Evolutionary conservation across 2,329 filamentous ascomycete genomes (phyloP), one percentile per base, ranked within the genome.

Genomic region (Sphaerostilbella broomeana): DNA sequence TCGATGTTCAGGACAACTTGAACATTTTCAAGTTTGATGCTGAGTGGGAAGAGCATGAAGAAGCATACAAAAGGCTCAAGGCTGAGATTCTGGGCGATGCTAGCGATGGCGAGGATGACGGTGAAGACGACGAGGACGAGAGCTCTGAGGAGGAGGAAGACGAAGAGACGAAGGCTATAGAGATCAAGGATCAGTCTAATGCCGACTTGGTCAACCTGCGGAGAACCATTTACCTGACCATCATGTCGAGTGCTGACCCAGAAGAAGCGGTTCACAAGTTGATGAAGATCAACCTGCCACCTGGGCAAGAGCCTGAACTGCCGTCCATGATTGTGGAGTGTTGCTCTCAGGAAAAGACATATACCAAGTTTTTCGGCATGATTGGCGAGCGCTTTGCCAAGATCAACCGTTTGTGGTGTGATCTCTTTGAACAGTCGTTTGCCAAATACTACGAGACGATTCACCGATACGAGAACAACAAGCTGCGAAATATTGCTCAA

Each of bases 171-270:
- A 84, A 84, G 57, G 84, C 84, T 15, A 73, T 97, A 62, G 92
- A 98, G 60, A 94, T 98, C 68, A 95, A 97, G 64, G 92, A 98
- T 56, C 88, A 95, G 66, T 94, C 84, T 47, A 98, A 98, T 55
- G 89, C 89, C 0, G 89, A 98, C 60, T 74, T 98, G 11, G 87
- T 97, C 58, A 94, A 94, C 57, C 70, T 98, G 35, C 84, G 92
- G 44, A 79, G 88, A 54, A 95, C 86, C 6, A 98, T 97, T 52
- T 98, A 98, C 62, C 73, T 98, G 46, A 98, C 90, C 9, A 94
- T 98, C 60, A 94, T 94, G 86, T 94, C 86, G 26, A 92, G 86
- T 54, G 86, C 92, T 50, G 87, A 94, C 43, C 94, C 94, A 40
- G 92, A 98, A 65, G 92, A 98, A 77, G 88, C 86, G 44, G 89